Conservation (phyloP, 305 asterid genomes). For the Fraxinus ornus region DNA sequence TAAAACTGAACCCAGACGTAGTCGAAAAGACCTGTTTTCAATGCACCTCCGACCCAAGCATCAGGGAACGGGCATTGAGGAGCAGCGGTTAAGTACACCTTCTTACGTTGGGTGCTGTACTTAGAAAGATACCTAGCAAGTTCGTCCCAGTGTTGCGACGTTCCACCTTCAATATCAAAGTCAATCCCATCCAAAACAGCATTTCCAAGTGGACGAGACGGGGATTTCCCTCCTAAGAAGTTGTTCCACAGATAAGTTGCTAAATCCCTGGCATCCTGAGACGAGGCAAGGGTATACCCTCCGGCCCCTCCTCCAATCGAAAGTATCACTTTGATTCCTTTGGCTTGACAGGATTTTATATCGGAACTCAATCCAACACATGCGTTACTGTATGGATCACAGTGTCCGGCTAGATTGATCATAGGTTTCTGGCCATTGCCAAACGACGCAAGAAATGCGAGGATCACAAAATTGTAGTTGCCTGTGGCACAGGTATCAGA, state of each 20-base stretch:
- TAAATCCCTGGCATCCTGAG: constrained; percentile 3
- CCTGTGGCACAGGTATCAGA: constrained; percentile 3
- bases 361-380: constrained; percentile 2
- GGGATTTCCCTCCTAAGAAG: constrained; percentile 8
- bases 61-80: not conserved
- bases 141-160: constrained; percentile 5
- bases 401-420: constrained; percentile 11
- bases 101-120: not conserved
- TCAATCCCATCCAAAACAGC: constrained; percentile 17
- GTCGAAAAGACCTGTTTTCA: constrained; percentile 8
- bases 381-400: constrained; percentile 12
- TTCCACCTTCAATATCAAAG: constrained; percentile 16
- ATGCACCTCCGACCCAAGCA: constrained; percentile 14
- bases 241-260: constrained; percentile 6
- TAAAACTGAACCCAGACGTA: constrained; percentile 16
- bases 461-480: constrained; percentile 5
- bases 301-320: constrained; percentile 14
- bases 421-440: constrained; percentile 5
- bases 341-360: constrained; percentile 6
- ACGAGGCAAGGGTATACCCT: not conserved
- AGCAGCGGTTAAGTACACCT: not conserved
- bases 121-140: constrained; percentile 6
- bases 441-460: constrained; percentile 2
- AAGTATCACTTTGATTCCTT: constrained; percentile 9
- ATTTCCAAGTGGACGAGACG: constrained; percentile 4